These are phyloP conservation scores for Aspergillus cejpii DNA, from an alignment of 2,329 filamentous ascomycete genomes.

Conservation along the genomic window DNA sequence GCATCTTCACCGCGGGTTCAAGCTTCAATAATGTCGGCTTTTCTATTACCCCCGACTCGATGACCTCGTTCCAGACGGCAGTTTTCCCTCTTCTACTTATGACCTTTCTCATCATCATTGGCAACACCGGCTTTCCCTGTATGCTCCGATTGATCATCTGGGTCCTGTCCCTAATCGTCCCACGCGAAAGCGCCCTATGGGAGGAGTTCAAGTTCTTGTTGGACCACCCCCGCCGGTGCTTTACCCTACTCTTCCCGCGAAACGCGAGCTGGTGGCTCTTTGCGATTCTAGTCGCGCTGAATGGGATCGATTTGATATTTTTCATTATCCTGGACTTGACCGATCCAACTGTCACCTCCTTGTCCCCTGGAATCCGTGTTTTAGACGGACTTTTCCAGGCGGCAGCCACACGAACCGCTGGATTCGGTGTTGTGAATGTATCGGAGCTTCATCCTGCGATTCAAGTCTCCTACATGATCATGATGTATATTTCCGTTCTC, in stretches of 20 bases:
- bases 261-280: constrained; percentile 95
- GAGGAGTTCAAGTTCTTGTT: constrained; percentile 87
- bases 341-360: constrained; percentile 57
- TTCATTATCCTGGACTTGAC: constrained; percentile 89
- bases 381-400: constrained; percentile 88
- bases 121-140: constrained; percentile 91
- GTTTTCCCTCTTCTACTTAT: constrained; percentile 69
- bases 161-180: constrained; percentile 61
- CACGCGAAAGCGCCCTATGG: constrained; percentile 64
- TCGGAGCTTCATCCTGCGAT: constrained; percentile 77
- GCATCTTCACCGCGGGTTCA: constrained; percentile 77
- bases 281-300: constrained; percentile 72
- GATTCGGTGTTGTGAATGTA: constrained; percentile 76
- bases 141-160: constrained; percentile 94
- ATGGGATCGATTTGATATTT: constrained; percentile 77
- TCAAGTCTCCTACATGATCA: constrained; percentile 89
- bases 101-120: constrained; percentile 83
- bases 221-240: constrained; percentile 91
- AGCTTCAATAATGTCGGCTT: constrained; percentile 95
- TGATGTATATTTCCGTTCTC: constrained; percentile 99
- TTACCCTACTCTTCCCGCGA: constrained; percentile 86
- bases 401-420: constrained; percentile 79
- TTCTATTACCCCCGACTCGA: constrained; percentile 85
- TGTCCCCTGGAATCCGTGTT: constrained; percentile 68
- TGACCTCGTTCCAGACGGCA: constrained; percentile 78